Base-by-base conservation (phyloP, 139 green algal species). In the Bryopsis sp. region DNA sequence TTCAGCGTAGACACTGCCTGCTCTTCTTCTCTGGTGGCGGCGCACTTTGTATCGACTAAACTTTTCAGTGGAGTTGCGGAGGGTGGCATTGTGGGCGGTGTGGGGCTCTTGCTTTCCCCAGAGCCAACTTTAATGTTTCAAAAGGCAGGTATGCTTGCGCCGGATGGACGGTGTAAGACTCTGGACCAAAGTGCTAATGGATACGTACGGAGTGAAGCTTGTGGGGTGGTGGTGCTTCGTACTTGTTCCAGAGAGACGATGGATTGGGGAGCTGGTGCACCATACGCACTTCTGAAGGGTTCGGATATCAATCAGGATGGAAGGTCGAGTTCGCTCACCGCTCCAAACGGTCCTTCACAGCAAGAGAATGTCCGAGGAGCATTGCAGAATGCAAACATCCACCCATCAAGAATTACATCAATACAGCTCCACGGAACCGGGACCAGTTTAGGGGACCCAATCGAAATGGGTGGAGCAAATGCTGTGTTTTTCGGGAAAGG, bases 311-410 rank as follows among this genome's bases (percentile, higher is more conserved):
- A 89, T 73, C 81, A 89, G 65, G 89, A 95, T 68, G 88, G 87
- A 1, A 84, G 87, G 68, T 89, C 80, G 66, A 89, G 82, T 72
- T 79, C 78, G 54, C 78, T 97, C 39, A 96, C 90, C 0, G 90
- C 91, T 6, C 91, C 91, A 39, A 95, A 92, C 71, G 91, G 90
- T 0, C 87, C 89, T 3, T 82, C 88, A 19, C 91, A 97, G 77
- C 81, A 92, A 72, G 74, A 77, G 0, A 88, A 91, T 2, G 79
- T 95, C 19, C 66, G 67, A 0, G 39, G 47, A 4, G 85, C 85
- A 0, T 72, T 95, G 58, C 43, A 39, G 29, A 67, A 64, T 26
- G 80, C 82, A 6, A 46, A 39, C 0, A 11, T 85, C 26, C 3
- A 50, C 19, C n/a, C 62, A 19, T n/a, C n/a, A n/a, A n/a, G n/a